A percentile compares a stretch with the other conserved stretches of the same genome.
These are phyloP conservation scores for Didymella keratinophila DNA, from an alignment of 2,329 filamentous ascomycete species.

Conservation along the genomic window DNA sequence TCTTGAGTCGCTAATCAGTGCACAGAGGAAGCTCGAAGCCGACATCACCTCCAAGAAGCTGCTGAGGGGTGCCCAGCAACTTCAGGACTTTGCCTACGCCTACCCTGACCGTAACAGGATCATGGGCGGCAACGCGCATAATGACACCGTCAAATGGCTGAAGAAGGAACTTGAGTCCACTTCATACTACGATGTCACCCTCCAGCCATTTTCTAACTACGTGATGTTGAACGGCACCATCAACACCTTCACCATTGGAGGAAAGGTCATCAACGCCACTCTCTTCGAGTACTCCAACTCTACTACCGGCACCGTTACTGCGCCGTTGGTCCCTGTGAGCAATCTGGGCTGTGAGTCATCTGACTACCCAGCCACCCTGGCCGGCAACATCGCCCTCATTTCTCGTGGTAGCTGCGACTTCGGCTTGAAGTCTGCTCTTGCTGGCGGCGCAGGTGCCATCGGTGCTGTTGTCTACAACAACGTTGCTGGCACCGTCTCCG, in stretches of 20 bases:
- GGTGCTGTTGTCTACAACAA: slow-evolving; percentile 81
- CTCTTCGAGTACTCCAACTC: slow-evolving; percentile 39
- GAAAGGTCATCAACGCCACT: slow-evolving; percentile 19
- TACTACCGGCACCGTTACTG: slow-evolving; percentile 34
- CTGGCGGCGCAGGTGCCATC: slow-evolving; percentile 72
- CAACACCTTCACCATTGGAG: slow-evolving; percentile 33
- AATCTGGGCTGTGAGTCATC: slow-evolving; percentile 48
- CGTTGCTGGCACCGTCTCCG: slow-evolving; percentile 62
- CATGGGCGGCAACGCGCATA: slow-evolving; percentile 50
- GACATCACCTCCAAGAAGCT: slow-evolving; percentile 40
- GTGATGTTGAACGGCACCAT: slow-evolving; percentile 34
- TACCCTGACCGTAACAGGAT: slow-evolving; percentile 49
- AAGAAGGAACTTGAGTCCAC: slow-evolving; percentile 40
- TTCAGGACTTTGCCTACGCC: slow-evolving; percentile 51
- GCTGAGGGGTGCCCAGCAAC: slow-evolving; percentile 38
- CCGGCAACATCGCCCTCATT: slow-evolving; percentile 74
- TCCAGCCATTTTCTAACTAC: slow-evolving; percentile 38
- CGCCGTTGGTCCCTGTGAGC: slow-evolving; percentile 35
- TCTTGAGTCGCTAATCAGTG: slow-evolving; percentile 18
- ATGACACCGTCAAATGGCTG: slow-evolving; percentile 52
- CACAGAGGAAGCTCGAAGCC: slow-evolving; percentile 38
- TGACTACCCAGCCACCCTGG: slow-evolving; percentile 68
- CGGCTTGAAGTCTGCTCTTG: slow-evolving; percentile 72
- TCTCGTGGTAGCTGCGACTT: slow-evolving; percentile 75
- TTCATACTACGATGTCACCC: slow-evolving; percentile 50